Conservation (phyloP, 164 flowering plant genomes). For the Warburgia ugandensis region DNA sequence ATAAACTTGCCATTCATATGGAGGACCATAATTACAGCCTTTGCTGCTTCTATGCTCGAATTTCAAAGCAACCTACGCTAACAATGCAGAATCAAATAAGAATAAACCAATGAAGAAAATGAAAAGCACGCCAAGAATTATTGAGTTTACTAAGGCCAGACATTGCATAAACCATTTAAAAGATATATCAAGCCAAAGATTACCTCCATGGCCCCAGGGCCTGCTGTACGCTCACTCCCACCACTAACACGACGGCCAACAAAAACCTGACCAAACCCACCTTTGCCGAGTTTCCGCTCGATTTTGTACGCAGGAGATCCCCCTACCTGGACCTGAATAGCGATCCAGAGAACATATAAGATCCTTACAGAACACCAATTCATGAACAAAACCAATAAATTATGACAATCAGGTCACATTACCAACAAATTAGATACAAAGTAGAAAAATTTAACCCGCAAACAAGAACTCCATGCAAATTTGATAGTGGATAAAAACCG, state of each 20-base stretch:
- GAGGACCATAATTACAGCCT: slow-evolving; percentile 91
- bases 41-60: slow-evolving; percentile 91
- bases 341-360: not conserved
- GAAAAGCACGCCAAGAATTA: too few species aligned
- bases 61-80: slow-evolving; percentile 69
- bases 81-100: not conserved
- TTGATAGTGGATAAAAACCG: too few species aligned
- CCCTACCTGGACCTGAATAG: slow-evolving; percentile 78
- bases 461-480: too few species aligned
- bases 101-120: too few species aligned
- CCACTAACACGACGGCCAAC: slow-evolving; percentile 84
- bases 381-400: not conserved
- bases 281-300: slow-evolving; percentile 90
- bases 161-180: too few species aligned
- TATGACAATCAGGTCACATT: not conserved
- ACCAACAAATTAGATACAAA: too few species aligned
- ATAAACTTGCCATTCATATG: slow-evolving; percentile 95
- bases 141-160: too few species aligned
- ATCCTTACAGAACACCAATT: not conserved
- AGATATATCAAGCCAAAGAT: too few species aligned
- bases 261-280: slow-evolving; percentile 98
- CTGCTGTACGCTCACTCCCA: slow-evolving; percentile 55
- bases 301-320: slow-evolving; percentile 77
- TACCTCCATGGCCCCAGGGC: slow-evolving; percentile 70
- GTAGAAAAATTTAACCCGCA: too few species aligned